phyloP scores from a whole-genome alignment of 495 filamentous ascomycete species.

The Penicillium waksmanii region DNA sequence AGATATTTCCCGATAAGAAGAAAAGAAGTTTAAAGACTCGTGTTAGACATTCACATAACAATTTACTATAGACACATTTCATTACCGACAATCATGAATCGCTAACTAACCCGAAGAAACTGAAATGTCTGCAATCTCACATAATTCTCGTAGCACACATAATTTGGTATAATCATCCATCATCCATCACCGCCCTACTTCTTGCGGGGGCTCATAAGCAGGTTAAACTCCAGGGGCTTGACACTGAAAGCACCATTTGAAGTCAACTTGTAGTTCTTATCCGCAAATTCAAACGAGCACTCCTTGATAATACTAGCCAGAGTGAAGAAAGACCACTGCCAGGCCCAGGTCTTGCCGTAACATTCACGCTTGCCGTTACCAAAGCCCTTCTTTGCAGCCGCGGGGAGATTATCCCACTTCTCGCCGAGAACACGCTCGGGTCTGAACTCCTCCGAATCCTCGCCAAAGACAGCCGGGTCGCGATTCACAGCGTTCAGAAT shows the following conservation, averaged over 20 bases:
- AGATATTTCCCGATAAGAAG: no score
- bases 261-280: conserved; percentile 42
- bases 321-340: conserved; percentile 55
- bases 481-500: conserved; percentile 68
- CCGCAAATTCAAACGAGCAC: conserved; percentile 48
- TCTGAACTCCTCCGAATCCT: conserved; percentile 63
- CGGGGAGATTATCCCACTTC: conserved; percentile 60
- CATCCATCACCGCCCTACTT: conserved; percentile 5
- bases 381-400: conserved; percentile 67
- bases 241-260: conserved; percentile 45
- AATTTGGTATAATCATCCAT: neutral
- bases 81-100: neutral
- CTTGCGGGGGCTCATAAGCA: conserved; percentile 18
- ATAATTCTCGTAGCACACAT: neutral
- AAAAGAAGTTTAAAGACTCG: no score
- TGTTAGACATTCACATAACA: neutral
- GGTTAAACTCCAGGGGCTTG: conserved; percentile 36
- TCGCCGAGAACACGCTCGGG: conserved; percentile 75
- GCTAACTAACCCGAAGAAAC: conserved; percentile 1
- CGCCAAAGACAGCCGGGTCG: conserved; percentile 65
- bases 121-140: neutral
- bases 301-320: conserved; percentile 47
- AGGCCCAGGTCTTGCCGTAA: conserved; percentile 67
- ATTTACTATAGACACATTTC: neutral
- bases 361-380: conserved; percentile 74